Base-by-base conservation (phyloP, 2,329 filamentous ascomycete species). In the Botrytis porri region DNA sequence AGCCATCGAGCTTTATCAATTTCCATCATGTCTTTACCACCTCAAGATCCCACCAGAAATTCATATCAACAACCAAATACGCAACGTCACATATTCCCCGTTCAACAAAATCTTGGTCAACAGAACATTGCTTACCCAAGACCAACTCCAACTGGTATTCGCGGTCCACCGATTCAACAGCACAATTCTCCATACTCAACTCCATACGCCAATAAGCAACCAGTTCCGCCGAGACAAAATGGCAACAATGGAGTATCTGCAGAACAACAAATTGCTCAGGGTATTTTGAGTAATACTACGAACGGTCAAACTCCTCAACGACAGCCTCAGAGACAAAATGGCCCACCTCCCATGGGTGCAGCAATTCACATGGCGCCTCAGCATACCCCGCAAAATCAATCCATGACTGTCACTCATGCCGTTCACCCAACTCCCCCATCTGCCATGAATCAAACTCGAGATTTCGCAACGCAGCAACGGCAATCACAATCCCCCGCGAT, bases 211-310 rank as follows among this genome's bases (percentile, higher is more conserved):
- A 77, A 73, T 71, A 77, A 77, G 74, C 72, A 74, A 25, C 77
- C 76, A 69, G 67, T 74, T 35, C 75, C 72, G 43, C 69, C 77
- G 29, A 73, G 78, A 59, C 77, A 78, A 63, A 79, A 78, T 77
- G 75, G 75, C 41, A 75, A 72, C 63, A 73, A 65, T 61, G 76
- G 75, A 70, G 76, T 78, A 20, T 80, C 79, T 64, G 79, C 79
- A 64, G 79, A 81, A 70, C 79, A 80, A 73, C 79, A 81, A 75
- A 81, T 81, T 75, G 79, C 79, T 37, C 78, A 80, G 73, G 79
- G 79, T 60, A 75, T 80, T 73, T 75, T 81, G 75, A 78, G 79
- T 67, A 73, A 73, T 70, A 43, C 57, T 14, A 75, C 76, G 67
- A 76, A 75, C 10, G 75, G 76, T 35, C 79, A 76, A 48, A 79